Base-by-base conservation (phyloP, 768 basidiomycete genomes). In the Pholiota conissans region DNA sequence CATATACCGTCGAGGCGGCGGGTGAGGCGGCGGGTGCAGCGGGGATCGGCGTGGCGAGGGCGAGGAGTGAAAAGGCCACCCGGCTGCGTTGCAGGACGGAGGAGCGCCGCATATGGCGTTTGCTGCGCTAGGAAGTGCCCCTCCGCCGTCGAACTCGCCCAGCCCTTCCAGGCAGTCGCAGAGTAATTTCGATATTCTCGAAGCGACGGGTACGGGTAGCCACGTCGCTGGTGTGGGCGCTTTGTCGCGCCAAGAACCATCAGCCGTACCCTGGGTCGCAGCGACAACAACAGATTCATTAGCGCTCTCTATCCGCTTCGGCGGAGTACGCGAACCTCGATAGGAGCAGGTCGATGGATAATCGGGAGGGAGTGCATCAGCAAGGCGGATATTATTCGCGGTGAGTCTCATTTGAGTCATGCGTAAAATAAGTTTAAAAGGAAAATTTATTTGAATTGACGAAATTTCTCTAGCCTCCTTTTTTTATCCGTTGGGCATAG, bases 11-110 rank as follows among this genome's bases (percentile, higher is more conserved):
- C n/a, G n/a, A n/a, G 22, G 60, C 55, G n/a, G 66, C 63, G 2
- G 68, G 60, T 16, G 72, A 61, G 9, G 65, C 63, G 5, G 69
- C 71, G 0, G 75, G 74, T 0, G 74, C 73, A 0, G 76, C 76
- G n/a, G 78, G 79, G 1, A 77, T 79, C 28, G 77, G 78, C 20
- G 75, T 79, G 0, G 76, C 73, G 2, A 62, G 78, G 6, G 76
- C 76, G 10, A 62, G 77, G 46, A 77, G 76, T 55, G 70, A 65
- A 60, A 18, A 1, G 57, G 55, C 14, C 76, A 72, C 24, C 71
- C 69, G 2, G 63, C 65, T 11, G 75, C 66, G 0, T 55, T 78
- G 30, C 68, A 73, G 30, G 76, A 79, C 6, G 76, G 76, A 0
- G 55, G 67, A 0, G 59, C 71, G 16, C 77, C 77, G 3, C 78